Percentiles rank a stretch among this genome's conserved stretches.
Conservation (phyloP, 305 asterid genomes). For the Vinca major region DNA sequence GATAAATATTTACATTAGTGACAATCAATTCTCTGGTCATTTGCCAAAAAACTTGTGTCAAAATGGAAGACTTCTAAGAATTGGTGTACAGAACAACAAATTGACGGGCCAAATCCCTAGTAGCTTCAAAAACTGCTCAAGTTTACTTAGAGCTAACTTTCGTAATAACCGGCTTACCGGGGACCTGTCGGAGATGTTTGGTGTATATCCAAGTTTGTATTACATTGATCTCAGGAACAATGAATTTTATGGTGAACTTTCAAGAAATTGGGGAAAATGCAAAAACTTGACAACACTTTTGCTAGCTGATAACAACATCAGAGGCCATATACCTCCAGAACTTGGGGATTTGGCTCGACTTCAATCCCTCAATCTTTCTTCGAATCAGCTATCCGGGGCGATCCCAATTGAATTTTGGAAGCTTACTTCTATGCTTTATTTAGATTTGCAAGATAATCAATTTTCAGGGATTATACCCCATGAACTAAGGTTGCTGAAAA, state of each 20-base stretch:
- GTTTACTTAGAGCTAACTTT: slow-evolving; percentile 2
- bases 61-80: neutral
- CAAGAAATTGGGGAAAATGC: slow-evolving; percentile 7
- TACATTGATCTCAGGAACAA: slow-evolving; percentile 16
- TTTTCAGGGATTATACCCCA: slow-evolving; percentile 5
- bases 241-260: slow-evolving; percentile 12
- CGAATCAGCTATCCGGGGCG: slow-evolving; percentile 11
- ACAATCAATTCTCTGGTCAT: slow-evolving; percentile 16
- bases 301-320: slow-evolving; percentile 10
- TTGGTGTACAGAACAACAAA: neutral
- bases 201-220: slow-evolving; percentile 1
- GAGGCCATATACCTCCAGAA: slow-evolving; percentile 8
- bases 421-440: neutral
- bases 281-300: neutral
- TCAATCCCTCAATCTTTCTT: slow-evolving; percentile 16
- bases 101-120: slow-evolving; percentile 14
- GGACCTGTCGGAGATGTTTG: slow-evolving; percentile 17
- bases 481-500: slow-evolving; percentile 4
- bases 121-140: slow-evolving; percentile 12
- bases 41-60: slow-evolving; percentile 7
- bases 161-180: slow-evolving; percentile 11
- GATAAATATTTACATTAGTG: neutral
- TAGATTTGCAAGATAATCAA: slow-evolving; percentile 2
- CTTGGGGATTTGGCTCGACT: slow-evolving; percentile 12
- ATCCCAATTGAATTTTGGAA: slow-evolving; percentile 15